Evolutionary conservation across 306 rosid species (phyloP), one percentile per base, ranked within the genome.

Genomic region (Lupinus albus): DNA sequence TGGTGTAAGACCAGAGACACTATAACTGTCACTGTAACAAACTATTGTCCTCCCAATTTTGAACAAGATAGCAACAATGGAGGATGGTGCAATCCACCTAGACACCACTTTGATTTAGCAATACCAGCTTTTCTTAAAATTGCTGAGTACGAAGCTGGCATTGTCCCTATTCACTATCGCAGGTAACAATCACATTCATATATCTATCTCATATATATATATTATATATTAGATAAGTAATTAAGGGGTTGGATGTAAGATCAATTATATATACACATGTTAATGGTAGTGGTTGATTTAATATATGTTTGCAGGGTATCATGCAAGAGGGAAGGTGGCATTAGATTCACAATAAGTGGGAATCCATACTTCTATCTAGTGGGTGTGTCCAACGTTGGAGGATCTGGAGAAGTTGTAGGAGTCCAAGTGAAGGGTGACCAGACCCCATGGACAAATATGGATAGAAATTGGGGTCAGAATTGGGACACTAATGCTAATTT

Each of bases 11-110:
- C 84, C 0, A 59, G 64, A 56, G 53, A 78, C 1, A 80, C 95
- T 11, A 53, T 92, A 7, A 0, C 70, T 6, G 91, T 92, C 9
- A 86, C 93, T 0, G 96, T 83, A 6, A 87, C 98, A 20, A 79
- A 92, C 67, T 74, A 72, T 16, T 89, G 96, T 55, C 96, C 95
- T 2, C 89, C 95, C 2, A 75, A 70, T 60, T 51, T 11, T 16
- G 0, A 8, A 8, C 48, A 30, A 41, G 0, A 73, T 3, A 25
- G 52, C 39, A 82, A 83, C 52, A 70, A 76, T 49, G 98, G 98
- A 46, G 96, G 98, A 52, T 92, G 98, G 96, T 92, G 98, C 87
- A 89, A 83, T 47, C 92, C 92, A 0, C 96, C 98, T 0, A 78
- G 74, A 0, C 76, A 80, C 63, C 96, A 89, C 76, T 89, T 92